phyloP scores from a whole-genome alignment of 208 protist species.

The Tritrichomonas foetus region DNA sequence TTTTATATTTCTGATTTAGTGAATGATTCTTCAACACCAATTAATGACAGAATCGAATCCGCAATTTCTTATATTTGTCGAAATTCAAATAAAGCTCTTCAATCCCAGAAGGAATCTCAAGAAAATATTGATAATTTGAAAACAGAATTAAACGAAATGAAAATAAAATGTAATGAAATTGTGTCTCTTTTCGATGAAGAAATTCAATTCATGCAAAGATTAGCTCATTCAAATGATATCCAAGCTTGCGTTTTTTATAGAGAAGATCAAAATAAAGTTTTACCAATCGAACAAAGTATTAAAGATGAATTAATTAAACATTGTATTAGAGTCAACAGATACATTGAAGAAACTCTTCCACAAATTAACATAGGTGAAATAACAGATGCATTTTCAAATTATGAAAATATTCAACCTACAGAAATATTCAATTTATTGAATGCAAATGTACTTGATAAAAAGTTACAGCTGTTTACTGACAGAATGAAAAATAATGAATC shows the following conservation, averaged over 20 bases:
- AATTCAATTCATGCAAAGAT: background rate
- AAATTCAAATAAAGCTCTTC: too few species aligned
- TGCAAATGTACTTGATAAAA: background rate
- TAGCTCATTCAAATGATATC: background rate
- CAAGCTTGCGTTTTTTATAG: background rate
- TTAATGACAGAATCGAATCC: too few species aligned
- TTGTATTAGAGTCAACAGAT: background rate
- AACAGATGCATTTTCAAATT: background rate
- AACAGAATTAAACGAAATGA: background rate
- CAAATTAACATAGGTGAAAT: background rate
- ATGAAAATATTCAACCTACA: background rate
- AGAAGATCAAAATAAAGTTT: background rate
- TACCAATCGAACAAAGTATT: background rate
- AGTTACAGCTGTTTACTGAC: background rate
- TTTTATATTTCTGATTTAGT: too few species aligned
- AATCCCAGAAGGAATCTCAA: background rate
- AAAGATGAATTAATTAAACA: background rate
- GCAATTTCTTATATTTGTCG: too few species aligned
- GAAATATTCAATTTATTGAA: slow-evolving; percentile 2
- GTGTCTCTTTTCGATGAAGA: background rate
- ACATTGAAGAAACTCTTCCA: slow-evolving; percentile 19
- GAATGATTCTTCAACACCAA: too few species aligned
- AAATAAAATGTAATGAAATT: background rate
- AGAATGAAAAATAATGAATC: background rate
- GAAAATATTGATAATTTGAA: background rate